Percentiles rank a stretch among this genome's conserved stretches.
phyloP scores from a whole-genome alignment of 495 filamentous ascomycete species.

The Neurospora africana region DNA sequence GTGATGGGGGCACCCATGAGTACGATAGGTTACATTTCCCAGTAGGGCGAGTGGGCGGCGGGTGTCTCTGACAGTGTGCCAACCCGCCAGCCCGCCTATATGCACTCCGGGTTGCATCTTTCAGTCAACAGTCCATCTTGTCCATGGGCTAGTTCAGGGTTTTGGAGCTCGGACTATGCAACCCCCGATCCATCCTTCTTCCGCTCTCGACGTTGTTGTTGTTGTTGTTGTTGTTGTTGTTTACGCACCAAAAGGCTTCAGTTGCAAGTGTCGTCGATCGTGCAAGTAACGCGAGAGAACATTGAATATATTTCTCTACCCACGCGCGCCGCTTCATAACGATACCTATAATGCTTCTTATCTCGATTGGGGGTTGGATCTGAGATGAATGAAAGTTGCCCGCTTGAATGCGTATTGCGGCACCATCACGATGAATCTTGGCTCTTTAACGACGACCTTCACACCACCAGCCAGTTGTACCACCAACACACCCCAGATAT shows the following conservation, averaged over 20 bases:
- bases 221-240: not conserved
- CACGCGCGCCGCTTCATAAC: not conserved
- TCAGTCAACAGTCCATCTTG: not conserved
- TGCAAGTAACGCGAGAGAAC: not conserved
- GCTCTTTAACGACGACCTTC: slow-evolving; percentile 23
- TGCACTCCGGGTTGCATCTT: not conserved
- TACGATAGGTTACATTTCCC: not conserved
- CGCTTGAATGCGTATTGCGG: slow-evolving; percentile 7
- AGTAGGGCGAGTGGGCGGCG: not conserved
- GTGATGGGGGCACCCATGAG: not conserved
- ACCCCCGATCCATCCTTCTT: not conserved
- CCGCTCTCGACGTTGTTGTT: not conserved
- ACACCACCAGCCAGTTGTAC: slow-evolving; percentile 19
- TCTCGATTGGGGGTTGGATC: not conserved
- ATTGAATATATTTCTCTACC: not conserved
- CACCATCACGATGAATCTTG: slow-evolving; percentile 21
- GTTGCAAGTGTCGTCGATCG: not conserved
- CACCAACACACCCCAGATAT: slow-evolving; percentile 13
- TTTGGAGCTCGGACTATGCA: not conserved
- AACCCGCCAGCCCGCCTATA: not conserved
- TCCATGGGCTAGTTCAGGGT: not conserved
- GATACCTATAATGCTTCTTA: not conserved
- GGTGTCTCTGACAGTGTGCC: not conserved
- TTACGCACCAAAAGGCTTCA: not conserved
- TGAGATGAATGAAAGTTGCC: not conserved